These are phyloP conservation scores for Fusarium sublunatum DNA, from an alignment of 2,329 filamentous ascomycete genomes.

Conservation along the genomic window DNA sequence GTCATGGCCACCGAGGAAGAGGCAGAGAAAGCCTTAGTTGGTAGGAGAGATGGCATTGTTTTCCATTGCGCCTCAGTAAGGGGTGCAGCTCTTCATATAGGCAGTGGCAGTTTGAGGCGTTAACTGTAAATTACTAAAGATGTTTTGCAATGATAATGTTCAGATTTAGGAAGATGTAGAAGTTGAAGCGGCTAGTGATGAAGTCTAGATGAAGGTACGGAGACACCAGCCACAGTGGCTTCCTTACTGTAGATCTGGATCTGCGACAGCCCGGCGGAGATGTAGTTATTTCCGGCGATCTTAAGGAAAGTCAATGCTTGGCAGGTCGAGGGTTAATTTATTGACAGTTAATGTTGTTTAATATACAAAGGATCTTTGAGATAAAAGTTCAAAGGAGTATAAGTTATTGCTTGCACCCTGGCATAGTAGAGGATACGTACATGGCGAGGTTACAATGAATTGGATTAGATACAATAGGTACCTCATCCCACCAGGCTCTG, in stretches of 20 bases:
- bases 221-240: slow-evolving; percentile 34
- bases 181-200: not conserved
- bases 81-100: not conserved
- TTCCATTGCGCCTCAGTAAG: not conserved
- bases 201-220: not conserved
- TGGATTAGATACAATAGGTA: too few species aligned
- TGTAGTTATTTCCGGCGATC: slow-evolving; percentile 30
- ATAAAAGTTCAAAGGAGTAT: not conserved
- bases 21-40: not conserved
- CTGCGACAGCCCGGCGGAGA: slow-evolving; percentile 16
- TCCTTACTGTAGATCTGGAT: slow-evolving; percentile 28
- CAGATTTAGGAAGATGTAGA: not conserved
- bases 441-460: too few species aligned
- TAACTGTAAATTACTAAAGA: not conserved
- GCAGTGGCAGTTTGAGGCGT: not conserved
- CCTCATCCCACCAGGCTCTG: slow-evolving; percentile 2
- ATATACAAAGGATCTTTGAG: not conserved
- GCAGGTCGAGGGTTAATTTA: slow-evolving; percentile 7
- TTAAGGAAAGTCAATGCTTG: slow-evolving; percentile 30
- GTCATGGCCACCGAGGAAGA: slow-evolving; percentile 2
- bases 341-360: not conserved
- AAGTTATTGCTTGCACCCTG: slow-evolving; percentile 1
- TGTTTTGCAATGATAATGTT: not conserved
- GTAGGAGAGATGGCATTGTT: not conserved
- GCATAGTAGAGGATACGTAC: not conserved